These are phyloP conservation scores for Tulasnella sp. DNA, from an alignment of 768 basidiomycete species.

Conservation along the genomic window DNA sequence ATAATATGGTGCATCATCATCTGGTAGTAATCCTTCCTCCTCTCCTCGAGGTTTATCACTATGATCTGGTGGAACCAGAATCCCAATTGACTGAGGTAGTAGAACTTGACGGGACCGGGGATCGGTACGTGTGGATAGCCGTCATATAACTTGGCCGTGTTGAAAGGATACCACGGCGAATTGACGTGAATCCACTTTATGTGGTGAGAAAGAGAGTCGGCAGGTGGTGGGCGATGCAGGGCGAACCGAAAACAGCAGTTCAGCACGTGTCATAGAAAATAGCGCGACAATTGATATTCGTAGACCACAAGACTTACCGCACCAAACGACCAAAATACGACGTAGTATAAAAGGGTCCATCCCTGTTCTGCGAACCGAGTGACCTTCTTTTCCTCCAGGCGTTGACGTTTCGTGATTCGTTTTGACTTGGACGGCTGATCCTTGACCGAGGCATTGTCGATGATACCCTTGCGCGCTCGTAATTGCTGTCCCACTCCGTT, in stretches of 20 bases:
- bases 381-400: constrained; percentile 60
- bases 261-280: constrained; percentile 15
- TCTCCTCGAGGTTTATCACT: constrained; percentile 86
- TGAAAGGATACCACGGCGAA: constrained; percentile 56
- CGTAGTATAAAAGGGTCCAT: constrained; percentile 79
- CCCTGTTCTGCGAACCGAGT: constrained; percentile 92
- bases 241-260: constrained; percentile 21
- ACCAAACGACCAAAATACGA: constrained; percentile 66
- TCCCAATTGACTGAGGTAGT: constrained; percentile 76
- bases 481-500: constrained; percentile 34
- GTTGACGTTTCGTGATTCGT: constrained; percentile 33
- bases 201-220: background rate
- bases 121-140: constrained; percentile 77
- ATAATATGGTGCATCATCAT: constrained; percentile 97
- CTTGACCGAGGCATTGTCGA: background rate
- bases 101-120: constrained; percentile 76
- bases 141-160: constrained; percentile 62
- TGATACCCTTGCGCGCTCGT: constrained; percentile 25
- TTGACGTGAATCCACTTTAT: constrained; percentile 70
- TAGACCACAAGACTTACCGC: constrained; percentile 51
- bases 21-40: constrained; percentile 86
- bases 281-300: background rate
- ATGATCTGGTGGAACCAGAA: constrained; percentile 91
- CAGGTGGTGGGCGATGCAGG: constrained; percentile 5
- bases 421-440: background rate